Conservation (phyloP, 2,329 filamentous ascomycete genomes). For the Alternaria sp. region DNA sequence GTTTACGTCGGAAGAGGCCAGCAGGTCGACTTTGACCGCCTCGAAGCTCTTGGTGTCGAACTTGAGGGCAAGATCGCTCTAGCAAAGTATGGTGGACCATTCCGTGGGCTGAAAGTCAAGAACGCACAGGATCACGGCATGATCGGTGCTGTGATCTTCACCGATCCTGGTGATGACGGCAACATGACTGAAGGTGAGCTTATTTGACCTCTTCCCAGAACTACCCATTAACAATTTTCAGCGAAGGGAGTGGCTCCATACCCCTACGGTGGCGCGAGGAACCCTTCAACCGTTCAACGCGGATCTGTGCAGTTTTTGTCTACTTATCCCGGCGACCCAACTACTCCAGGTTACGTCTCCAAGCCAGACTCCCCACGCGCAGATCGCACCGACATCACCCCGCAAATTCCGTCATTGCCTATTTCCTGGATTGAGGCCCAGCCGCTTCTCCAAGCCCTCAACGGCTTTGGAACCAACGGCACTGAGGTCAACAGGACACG, state of each 20-base stretch:
- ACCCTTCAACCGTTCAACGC: constrained; percentile 55
- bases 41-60: constrained; percentile 50
- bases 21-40: constrained; percentile 55
- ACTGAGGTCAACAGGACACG: constrained; percentile 47
- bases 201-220: neutral
- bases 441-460: constrained; percentile 80
- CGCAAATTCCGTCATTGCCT: constrained; percentile 83
- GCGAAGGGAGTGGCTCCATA: constrained; percentile 55
- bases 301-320: constrained; percentile 65
- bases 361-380: constrained; percentile 77
- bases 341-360: constrained; percentile 72
- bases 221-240: neutral
- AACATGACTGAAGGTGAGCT: constrained; percentile 49
- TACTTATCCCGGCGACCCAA: constrained; percentile 56
- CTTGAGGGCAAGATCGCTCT: constrained; percentile 57
- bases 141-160: constrained; percentile 55
- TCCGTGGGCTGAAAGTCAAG: constrained; percentile 57
- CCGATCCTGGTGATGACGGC: constrained; percentile 55
- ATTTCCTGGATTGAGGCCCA: constrained; percentile 84
- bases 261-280: constrained; percentile 51
- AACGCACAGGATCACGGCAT: constrained; percentile 55
- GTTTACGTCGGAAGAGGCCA: constrained; percentile 54
- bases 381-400: constrained; percentile 68
- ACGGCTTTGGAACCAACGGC: constrained; percentile 75
- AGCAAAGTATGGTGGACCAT: constrained; percentile 54